Percentiles rank a stretch among this genome's conserved stretches.
Conservation (phyloP, 139 green algal species). For the Yamagishiella unicocca region DNA sequence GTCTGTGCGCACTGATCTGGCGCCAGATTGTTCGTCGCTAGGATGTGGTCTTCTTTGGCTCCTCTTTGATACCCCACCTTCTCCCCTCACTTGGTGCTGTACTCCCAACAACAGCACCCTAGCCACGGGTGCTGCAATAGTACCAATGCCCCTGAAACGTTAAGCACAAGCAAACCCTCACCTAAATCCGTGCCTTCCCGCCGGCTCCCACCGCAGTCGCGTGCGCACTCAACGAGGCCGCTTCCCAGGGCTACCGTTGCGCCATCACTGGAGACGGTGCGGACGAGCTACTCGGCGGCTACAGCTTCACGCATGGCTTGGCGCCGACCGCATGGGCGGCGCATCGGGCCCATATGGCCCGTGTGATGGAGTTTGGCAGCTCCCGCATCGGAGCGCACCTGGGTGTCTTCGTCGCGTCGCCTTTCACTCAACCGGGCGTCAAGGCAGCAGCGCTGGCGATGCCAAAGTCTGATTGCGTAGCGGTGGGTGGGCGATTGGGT, state of each 20-base stretch:
- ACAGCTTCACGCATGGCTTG: slow-evolving; percentile 43
- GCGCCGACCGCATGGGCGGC: neutral
- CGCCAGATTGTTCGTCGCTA: too few species aligned
- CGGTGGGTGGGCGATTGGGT: slow-evolving; percentile 29
- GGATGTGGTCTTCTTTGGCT: too few species aligned
- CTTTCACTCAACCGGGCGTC: slow-evolving; percentile 18
- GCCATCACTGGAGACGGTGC: slow-evolving; percentile 58
- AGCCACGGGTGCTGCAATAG: too few species aligned
- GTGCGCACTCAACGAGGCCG: slow-evolving; percentile 48
- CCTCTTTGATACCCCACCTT: too few species aligned
- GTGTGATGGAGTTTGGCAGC: slow-evolving; percentile 38
- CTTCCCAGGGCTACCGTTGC: slow-evolving; percentile 46
- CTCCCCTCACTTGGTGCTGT: too few species aligned
- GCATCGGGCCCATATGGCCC: slow-evolving; percentile 14
- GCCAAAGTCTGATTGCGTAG: slow-evolving; percentile 18
- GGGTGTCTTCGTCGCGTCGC: slow-evolving; percentile 19
- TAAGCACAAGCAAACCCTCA: neutral
- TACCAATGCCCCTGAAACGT: too few species aligned
- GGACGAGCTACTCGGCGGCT: slow-evolving; percentile 62
- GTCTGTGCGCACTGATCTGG: too few species aligned
- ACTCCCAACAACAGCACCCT: too few species aligned
- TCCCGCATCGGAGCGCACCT: neutral
- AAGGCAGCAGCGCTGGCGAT: neutral
- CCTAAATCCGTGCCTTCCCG: neutral
- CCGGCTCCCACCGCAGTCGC: slow-evolving; percentile 38